A percentile compares a stretch with the other conserved stretches of the same genome.
phyloP scores from a whole-genome alignment of 1,139 yeast genomes.

The Suhomyces anneliseae region DNA sequence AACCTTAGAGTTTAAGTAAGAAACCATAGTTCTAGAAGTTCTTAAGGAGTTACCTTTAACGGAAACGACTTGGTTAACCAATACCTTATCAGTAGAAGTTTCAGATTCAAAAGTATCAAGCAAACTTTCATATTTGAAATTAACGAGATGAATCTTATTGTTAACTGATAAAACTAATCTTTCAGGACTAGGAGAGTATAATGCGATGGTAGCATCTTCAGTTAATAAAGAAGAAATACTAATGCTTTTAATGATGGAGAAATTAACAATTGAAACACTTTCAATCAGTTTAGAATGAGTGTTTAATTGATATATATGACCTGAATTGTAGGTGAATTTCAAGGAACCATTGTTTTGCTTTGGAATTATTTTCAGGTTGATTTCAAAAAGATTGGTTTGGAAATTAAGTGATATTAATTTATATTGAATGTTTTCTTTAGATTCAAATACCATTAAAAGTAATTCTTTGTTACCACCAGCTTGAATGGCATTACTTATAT shows the following conservation, averaged over 20 bases:
- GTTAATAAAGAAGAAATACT: constrained; percentile 22
- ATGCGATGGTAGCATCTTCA: constrained; percentile 19
- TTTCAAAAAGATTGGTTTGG: constrained; percentile 21
- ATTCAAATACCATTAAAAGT: constrained; percentile 23
- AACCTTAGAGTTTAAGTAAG: constrained; percentile 41
- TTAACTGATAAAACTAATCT: constrained; percentile 44
- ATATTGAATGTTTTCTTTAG: constrained; percentile 17
- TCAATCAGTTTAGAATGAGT: constrained; percentile 17
- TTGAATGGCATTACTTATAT: constrained; percentile 10
- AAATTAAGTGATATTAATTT: constrained; percentile 26
- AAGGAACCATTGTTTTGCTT: constrained; percentile 5
- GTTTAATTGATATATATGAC: constrained; percentile 29
- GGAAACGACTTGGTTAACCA: constrained; percentile 35
- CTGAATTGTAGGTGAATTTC: constrained; percentile 27
- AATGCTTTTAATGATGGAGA: constrained; percentile 22
- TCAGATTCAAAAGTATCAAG: constrained; percentile 34
- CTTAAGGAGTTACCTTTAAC: constrained; percentile 46
- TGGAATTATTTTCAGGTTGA: constrained; percentile 9
- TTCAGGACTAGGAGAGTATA: constrained; percentile 43
- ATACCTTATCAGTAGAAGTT: constrained; percentile 23
- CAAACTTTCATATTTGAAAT: constrained; percentile 44
- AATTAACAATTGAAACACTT: constrained; percentile 23
- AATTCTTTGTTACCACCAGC: constrained; percentile 21
- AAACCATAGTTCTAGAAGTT: constrained; percentile 42
- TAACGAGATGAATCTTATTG: constrained; percentile 42